Conservation (phyloP, 192 early-diverging fungal species). For the Linnemannia hyalina region DNA sequence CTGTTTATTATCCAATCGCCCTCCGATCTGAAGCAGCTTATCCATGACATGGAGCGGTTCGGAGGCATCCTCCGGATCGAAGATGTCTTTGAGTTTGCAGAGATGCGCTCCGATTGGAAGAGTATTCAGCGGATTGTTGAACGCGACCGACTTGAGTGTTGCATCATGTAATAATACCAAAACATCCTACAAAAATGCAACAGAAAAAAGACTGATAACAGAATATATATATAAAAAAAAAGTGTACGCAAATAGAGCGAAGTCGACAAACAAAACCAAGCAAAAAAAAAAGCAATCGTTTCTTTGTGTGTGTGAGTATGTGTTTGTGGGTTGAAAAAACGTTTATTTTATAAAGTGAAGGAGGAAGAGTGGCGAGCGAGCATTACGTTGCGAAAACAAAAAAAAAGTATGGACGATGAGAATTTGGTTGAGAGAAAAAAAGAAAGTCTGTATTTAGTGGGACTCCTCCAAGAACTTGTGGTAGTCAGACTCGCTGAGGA, state of each 20-base stretch:
- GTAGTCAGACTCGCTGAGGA: slow-evolving; percentile 83
- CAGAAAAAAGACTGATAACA: not conserved
- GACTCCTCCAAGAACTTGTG: slow-evolving; percentile 61
- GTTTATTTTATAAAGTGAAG: slow-evolving; percentile 10
- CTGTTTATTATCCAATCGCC: slow-evolving; percentile 82
- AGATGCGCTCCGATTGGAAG: slow-evolving; percentile 82
- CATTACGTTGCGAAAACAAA: not conserved
- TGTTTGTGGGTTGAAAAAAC: not conserved
- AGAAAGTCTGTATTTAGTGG: slow-evolving; percentile 9
- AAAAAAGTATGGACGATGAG: not conserved
- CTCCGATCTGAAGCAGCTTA: slow-evolving; percentile 78
- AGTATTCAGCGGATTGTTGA: slow-evolving; percentile 83
- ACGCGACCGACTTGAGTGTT: slow-evolving; percentile 69
- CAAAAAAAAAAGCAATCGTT: not conserved
- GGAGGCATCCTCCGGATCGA: slow-evolving; percentile 80
- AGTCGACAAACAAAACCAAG: not conserved
- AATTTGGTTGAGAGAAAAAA: not conserved
- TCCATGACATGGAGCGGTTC: slow-evolving; percentile 82
- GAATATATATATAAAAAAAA: not conserved
- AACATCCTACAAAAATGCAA: not conserved
- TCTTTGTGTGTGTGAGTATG: no score
- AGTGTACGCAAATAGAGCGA: not conserved
- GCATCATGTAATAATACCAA: slow-evolving; percentile 60
- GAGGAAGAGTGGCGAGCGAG: not conserved
- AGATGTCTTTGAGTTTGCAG: slow-evolving; percentile 88